Evolutionary conservation across 78 protist genomes (phyloP).

Genomic region (Dictyostelium purpureum): DNA sequence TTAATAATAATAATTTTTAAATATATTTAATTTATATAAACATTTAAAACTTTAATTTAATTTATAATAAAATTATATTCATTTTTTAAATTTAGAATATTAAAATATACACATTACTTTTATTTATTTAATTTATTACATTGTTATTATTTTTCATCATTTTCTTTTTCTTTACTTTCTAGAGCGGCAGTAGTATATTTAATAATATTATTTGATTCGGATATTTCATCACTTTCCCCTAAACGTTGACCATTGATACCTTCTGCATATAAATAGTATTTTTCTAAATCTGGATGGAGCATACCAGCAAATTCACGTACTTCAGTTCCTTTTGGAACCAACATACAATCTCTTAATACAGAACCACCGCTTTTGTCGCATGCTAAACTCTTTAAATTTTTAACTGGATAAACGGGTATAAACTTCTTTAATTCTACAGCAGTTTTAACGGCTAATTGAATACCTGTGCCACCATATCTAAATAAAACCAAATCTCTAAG

Average conservation of each 20-base stretch:
- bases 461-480: slow-evolving; percentile 79
- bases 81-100: neutral
- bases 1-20: too few species aligned
- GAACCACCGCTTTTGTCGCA: slow-evolving; percentile 36
- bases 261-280: slow-evolving; percentile 79
- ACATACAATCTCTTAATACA: slow-evolving; percentile 71
- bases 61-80: neutral
- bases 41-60: neutral
- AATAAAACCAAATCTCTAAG: slow-evolving; percentile 71
- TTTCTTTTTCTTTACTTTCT: slow-evolving; percentile 4
- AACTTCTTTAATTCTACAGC: slow-evolving; percentile 77
- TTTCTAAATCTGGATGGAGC: slow-evolving; percentile 75
- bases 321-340: slow-evolving; percentile 71
- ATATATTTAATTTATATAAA: too few species aligned
- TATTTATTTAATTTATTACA: neutral
- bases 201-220: slow-evolving; percentile 60
- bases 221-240: slow-evolving; percentile 38
- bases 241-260: slow-evolving; percentile 71
- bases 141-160: neutral
- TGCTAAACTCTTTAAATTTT: slow-evolving; percentile 39
- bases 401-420: slow-evolving; percentile 76
- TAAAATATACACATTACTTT: neutral
- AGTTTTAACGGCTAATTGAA: slow-evolving; percentile 44
- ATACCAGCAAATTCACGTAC: slow-evolving; percentile 73
- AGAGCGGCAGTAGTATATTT: slow-evolving; percentile 64